Evolutionary conservation across 2,329 filamentous ascomycete genomes (phyloP), one percentile per base, ranked within the genome.

Genomic region (Ambrosiella cleistominuta): DNA sequence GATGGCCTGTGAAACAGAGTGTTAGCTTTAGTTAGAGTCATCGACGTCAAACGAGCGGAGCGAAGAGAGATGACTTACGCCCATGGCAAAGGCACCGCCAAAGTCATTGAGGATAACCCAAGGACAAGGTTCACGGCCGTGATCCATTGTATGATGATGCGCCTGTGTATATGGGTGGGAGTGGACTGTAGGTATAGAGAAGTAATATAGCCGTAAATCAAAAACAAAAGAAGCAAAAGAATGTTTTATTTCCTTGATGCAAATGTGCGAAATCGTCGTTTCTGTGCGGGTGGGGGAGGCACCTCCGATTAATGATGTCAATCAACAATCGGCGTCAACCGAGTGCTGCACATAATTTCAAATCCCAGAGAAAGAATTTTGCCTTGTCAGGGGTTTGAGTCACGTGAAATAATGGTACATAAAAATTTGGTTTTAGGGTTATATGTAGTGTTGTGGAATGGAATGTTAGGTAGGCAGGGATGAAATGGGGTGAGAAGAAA

Each of bases 51-150:
- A 35, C 3, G 27, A 27, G 27, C 27, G n/a, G 11, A n/a, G 6
- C 11, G 39, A 42, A 19, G 15, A 49, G 8, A 39, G 4, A 39
- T 6, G 56, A 66, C 86, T 64, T 86, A 93, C 88, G 66, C 91
- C 91, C 91, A 96, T 97, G 69, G 81, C 84, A 68, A 97, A 96
- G 60, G 91, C 93, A 73, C 93, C 93, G 63, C 93, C 93, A 70
- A 97, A 97, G 75, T 98, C 93, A 73, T 90, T 95, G 64, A 97
- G 79, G 64, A 93, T 86, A 68, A 97, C 90, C 84, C 85, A 97
- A 59, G 93, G 93, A 74, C 93, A 97, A 62, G 93, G 93, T 73
- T 97, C 93, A 75, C 93, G 81, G 63, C 87, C 86, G 78, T 97
- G 93, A 82, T 98, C 91, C 86, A 95, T 93, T 57, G 64, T 63